A percentile compares a stretch with the other conserved stretches of the same genome.
Evolutionary conservation across 2,329 filamentous ascomycete species (phyloP).

Genomic region (Stachybotrys chartarum): DNA sequence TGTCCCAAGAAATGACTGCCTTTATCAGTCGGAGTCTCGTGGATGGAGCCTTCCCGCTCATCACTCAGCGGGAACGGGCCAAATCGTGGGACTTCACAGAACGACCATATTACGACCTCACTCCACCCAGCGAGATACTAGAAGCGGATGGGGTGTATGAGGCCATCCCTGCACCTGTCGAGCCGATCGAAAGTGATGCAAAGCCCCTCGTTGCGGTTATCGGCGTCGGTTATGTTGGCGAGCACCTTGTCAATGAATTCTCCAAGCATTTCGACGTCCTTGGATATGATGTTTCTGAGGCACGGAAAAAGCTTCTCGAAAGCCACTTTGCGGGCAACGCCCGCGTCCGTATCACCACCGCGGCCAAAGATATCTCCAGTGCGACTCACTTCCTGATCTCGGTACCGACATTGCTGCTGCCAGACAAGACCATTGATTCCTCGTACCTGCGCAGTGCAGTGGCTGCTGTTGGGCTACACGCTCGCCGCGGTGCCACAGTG

Average conservation of each 20-base stretch:
- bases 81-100: conserved; percentile 16
- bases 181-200: conserved; percentile 5
- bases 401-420: conserved; percentile 42
- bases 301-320: conserved; percentile 26
- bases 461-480: conserved; percentile 29
- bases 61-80: conserved; percentile 8
- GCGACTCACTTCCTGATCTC: conserved; percentile 47
- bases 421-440: conserved; percentile 39
- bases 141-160: conserved; percentile 14
- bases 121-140: conserved; percentile 22
- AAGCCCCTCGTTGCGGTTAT: conserved; percentile 38
- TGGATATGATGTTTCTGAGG: conserved; percentile 39
- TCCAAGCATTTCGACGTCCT: conserved; percentile 31
- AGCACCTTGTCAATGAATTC: conserved; percentile 39
- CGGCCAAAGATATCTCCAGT: conserved; percentile 25
- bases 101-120: conserved; percentile 22
- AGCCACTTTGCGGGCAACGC: conserved; percentile 16
- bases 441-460: conserved; percentile 39
- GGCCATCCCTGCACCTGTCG: background rate
- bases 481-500: conserved; percentile 35
- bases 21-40: conserved; percentile 13
- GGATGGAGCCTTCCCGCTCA: conserved; percentile 13
- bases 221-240: conserved; percentile 46
- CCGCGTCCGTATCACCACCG: conserved; percentile 29
- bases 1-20: conserved; percentile 14